Conservation (phyloP, 176 grass and related monocot genomes). For the Oropetium thomaeum region DNA sequence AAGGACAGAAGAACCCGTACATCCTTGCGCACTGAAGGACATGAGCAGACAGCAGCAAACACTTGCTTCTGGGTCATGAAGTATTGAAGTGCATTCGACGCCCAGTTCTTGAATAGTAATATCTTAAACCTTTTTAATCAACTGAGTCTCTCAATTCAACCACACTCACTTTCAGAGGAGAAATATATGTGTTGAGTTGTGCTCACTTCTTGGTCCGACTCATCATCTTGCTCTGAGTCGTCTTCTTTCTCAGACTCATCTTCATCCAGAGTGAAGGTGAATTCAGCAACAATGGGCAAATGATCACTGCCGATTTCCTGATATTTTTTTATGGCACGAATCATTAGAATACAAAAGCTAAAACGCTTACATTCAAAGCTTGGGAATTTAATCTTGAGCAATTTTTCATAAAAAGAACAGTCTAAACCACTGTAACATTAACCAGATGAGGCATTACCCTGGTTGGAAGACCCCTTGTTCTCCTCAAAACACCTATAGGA, state of each 20-base stretch:
- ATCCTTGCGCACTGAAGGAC: neutral
- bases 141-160: constrained; percentile 13
- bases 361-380: neutral
- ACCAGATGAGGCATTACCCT: constrained; percentile 46
- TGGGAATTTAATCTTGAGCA: constrained; percentile 6
- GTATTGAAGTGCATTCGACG: neutral
- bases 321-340: neutral
- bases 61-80: neutral
- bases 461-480: constrained; percentile 63
- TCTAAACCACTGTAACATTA: neutral
- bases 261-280: constrained; percentile 38
- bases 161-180: neutral
- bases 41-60: neutral
- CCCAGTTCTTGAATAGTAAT: neutral
- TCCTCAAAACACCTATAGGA: constrained; percentile 50
- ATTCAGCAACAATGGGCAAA: constrained; percentile 76
- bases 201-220: neutral
- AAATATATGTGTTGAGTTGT: constrained; percentile 13
- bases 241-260: constrained; percentile 16
- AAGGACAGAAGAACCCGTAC: neutral
- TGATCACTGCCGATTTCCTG: constrained; percentile 92
- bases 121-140: constrained; percentile 2
- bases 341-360: neutral
- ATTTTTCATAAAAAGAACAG: neutral
- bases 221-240: constrained; percentile 10